Evolutionary conservation across 2,329 filamentous ascomycete genomes (phyloP), one percentile per base, ranked within the genome.

Genomic region (Laburnicola sp.): DNA sequence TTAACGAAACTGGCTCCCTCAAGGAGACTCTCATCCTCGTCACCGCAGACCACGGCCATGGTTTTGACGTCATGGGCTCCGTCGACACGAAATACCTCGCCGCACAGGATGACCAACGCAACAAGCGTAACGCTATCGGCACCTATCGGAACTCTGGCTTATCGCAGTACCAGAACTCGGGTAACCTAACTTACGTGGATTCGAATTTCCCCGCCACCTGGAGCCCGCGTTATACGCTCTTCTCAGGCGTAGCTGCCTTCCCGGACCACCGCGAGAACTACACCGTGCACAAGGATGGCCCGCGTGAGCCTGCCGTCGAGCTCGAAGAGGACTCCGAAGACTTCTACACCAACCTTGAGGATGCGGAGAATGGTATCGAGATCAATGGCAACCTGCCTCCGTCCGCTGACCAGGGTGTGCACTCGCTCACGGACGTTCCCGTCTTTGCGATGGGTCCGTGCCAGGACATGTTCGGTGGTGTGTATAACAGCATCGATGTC

Each of bases 1-100:
- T 95, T 37, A 79, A 83, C 63, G 75, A 80, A 28, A 77, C 90
- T 5, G 82, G 82, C 51, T 80, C 84, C 49, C 80, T 91, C 28
- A 83, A 93, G 7, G 83, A 91, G 54, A 95, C 90, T 1, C 82
- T 93, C 3, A 80, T 95, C 58, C 70, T 95, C 43, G 88, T 94
- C 42, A 91, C 89, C 2, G 87, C 89, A n/a, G 89, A 95, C 67
- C 90, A 94, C 78, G 90, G 90, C 36, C 90, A 95, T 75, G 90
- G 90, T 48, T 95, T 95, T 69, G 90, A 92, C 62, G 90, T 95
- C 60, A 92, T 87, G 69, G 90, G 90, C 56, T 86, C 81, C 57
- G 88, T 90, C 41, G 90, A 95, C 67, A 94, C 89, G 16, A 78
- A 87, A 68, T 94, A 92, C 74, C 79, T 93, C 40, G 76, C 82